Base-by-base conservation (phyloP, 1,139 yeast species). In the Candida glucosophila region DNA sequence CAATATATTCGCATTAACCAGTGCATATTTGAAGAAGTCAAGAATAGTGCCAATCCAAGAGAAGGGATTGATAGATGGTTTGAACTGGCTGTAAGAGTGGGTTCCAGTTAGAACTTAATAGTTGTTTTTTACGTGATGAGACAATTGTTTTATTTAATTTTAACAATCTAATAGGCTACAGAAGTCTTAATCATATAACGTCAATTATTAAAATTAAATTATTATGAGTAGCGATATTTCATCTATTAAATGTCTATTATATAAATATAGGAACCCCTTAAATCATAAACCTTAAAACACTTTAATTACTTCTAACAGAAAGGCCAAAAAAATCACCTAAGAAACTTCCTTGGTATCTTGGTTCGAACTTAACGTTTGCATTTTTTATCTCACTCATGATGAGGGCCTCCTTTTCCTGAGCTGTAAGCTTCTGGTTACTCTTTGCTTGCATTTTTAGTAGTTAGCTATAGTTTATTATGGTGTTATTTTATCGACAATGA, bases 321-420 rank as follows among this genome's bases (percentile, higher is more conserved):
- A 60, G 56, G 20, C 67, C 66, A 34, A 64, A 63, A 37, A 60
- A 40, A 33, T 62, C 51, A 30, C 71, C 71, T 31, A 64, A 54
- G 47, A 63, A 52, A 22, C 58, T 53, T 22, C 66, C 62, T 42
- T 59, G 58, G 40, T 57, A 63, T 39, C 60, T 63, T 18, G 63
- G 47, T 37, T 61, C 67, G 45, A 39, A 62, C 40, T 52, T 57
- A 26, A 44, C 49, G 27, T 41, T 29, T 30, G 40, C 42, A 19
- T 58, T 49, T 55, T 66, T 59, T 37, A 64, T 63, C 37, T 63
- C 69, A 31, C 52, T 54, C 70, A 64, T 63, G 39, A 64, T 63
- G 41, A 50, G 53, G 36, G 67, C 69, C 52, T 64, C 71, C 49
- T 64, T 64, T 46, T 64, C 68, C 39, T 47, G 53, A 29, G 65